Percentiles rank a stretch among this genome's conserved stretches.
These are phyloP conservation scores for Solanum sitiens DNA, from an alignment of 257 asterid species.

Conservation along the genomic window DNA sequence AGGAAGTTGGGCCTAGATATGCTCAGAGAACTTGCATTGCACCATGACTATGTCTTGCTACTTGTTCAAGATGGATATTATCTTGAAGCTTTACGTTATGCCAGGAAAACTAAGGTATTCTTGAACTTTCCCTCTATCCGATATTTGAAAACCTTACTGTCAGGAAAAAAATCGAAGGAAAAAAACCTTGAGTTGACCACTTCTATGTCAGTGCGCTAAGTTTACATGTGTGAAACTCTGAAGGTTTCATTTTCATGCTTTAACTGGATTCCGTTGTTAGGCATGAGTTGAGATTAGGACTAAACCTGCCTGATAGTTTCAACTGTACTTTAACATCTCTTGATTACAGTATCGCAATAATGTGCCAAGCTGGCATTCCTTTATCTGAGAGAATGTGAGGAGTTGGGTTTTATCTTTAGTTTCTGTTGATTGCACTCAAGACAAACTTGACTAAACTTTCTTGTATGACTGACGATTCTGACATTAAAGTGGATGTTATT, in stretches of 20 bases:
- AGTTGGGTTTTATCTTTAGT: not conserved
- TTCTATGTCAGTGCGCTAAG: not conserved
- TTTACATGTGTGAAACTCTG: not conserved
- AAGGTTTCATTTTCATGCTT: not conserved
- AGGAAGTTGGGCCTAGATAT: slow-evolving; percentile 78
- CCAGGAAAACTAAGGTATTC: slow-evolving; percentile 72
- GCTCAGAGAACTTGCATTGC: slow-evolving; percentile 73
- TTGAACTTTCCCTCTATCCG: not conserved
- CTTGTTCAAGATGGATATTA: slow-evolving; percentile 86
- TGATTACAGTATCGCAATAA: not conserved
- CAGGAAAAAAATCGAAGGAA: not conserved
- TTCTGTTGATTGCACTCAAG: not conserved
- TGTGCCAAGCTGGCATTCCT: not conserved
- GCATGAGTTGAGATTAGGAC: not conserved
- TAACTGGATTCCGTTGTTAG: not conserved
- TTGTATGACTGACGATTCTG: not conserved
- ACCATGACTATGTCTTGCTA: slow-evolving; percentile 69
- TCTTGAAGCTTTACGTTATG: slow-evolving; percentile 88
- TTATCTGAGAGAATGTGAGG: not conserved
- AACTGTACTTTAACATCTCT: not conserved
- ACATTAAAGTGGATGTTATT: slow-evolving; percentile 1
- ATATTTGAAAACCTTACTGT: not conserved
- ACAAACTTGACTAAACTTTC: not conserved
- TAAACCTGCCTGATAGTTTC: not conserved
- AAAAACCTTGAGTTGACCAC: not conserved